A percentile compares a stretch with the other conserved stretches of the same genome.
These are phyloP conservation scores for Syncephalastrum racemosum DNA, from an alignment of 371 early-diverging fungal genomes.

Conservation along the genomic window DNA sequence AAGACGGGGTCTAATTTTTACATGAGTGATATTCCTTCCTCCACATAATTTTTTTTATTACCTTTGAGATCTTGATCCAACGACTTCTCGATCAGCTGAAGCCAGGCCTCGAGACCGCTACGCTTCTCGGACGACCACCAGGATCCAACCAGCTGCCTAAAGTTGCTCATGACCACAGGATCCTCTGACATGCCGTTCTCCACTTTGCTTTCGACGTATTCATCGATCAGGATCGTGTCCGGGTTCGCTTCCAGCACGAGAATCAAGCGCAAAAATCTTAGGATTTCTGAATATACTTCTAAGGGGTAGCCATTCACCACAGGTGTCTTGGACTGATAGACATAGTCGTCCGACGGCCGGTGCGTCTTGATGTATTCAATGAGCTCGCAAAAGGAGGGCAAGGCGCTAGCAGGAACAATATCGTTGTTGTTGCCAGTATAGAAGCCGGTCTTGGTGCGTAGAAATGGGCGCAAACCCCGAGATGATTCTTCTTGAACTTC, in stretches of 20 bases:
- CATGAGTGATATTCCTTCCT: background rate
- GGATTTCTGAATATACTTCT: constrained; percentile 59
- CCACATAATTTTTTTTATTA: constrained; percentile 16
- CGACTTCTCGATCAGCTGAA: constrained; percentile 56
- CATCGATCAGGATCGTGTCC: constrained; percentile 48
- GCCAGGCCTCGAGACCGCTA: constrained; percentile 36
- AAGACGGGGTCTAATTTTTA: constrained; percentile 49
- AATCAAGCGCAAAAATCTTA: constrained; percentile 55
- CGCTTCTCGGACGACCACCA: constrained; percentile 42
- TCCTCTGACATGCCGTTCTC: constrained; percentile 55
- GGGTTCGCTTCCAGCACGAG: constrained; percentile 58
- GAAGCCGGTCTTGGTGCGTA: constrained; percentile 26
- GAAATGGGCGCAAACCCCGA: constrained; percentile 49
- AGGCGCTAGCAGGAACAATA: constrained; percentile 33
- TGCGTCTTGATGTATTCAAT: constrained; percentile 39
- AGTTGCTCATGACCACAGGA: constrained; percentile 41
- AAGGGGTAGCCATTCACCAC: constrained; percentile 49
- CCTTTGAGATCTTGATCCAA: constrained; percentile 44
- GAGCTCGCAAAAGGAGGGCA: constrained; percentile 52
- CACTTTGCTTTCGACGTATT: constrained; percentile 53
- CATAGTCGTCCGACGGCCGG: constrained; percentile 34
- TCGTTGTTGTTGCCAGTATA: constrained; percentile 21
- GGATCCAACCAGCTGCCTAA: constrained; percentile 30
- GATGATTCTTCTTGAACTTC: constrained; percentile 78
- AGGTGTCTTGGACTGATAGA: constrained; percentile 36